Evolutionary conservation across 176 grass and related monocot genomes (phyloP).

Genomic region (Sorghum bicolor): DNA sequence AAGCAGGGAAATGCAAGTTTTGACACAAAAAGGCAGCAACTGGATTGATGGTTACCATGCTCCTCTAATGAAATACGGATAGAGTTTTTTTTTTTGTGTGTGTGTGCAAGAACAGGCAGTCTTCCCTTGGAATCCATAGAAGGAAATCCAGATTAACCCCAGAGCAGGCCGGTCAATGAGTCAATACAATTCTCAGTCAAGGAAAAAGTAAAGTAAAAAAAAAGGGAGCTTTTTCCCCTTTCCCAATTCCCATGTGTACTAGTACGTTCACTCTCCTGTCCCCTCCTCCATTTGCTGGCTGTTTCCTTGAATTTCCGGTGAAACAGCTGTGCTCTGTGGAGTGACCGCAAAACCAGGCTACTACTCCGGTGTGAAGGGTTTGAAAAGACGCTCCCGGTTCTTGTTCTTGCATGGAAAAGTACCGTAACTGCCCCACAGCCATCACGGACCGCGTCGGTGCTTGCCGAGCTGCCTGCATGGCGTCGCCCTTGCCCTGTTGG

Average conservation of each 20-base stretch:
- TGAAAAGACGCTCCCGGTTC: neutral
- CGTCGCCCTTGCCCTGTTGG: neutral
- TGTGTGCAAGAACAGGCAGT: too few relatives aligned
- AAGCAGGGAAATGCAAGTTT: neutral
- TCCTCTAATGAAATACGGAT: too few relatives aligned
- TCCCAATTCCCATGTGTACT: neutral
- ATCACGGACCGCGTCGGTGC: neutral
- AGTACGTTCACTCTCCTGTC: neutral
- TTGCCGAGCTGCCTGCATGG: neutral
- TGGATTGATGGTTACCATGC: neutral
- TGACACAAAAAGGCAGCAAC: neutral
- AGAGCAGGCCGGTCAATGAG: neutral
- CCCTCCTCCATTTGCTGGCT: neutral
- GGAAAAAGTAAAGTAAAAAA: neutral
- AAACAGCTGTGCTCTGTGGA: neutral
- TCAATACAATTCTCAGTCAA: neutral
- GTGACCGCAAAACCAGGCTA: neutral
- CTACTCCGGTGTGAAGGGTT: slow-evolving; percentile 17
- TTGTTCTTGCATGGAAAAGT: neutral
- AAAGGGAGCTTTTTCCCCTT: neutral
- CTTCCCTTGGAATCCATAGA: neutral
- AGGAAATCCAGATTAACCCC: too few relatives aligned
- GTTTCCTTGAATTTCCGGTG: neutral
- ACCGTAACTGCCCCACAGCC: neutral
- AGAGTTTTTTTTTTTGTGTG: too few relatives aligned